Evolutionary conservation across 2,329 filamentous ascomycete species (phyloP).

Genomic region (Cryphonectria naterciae): DNA sequence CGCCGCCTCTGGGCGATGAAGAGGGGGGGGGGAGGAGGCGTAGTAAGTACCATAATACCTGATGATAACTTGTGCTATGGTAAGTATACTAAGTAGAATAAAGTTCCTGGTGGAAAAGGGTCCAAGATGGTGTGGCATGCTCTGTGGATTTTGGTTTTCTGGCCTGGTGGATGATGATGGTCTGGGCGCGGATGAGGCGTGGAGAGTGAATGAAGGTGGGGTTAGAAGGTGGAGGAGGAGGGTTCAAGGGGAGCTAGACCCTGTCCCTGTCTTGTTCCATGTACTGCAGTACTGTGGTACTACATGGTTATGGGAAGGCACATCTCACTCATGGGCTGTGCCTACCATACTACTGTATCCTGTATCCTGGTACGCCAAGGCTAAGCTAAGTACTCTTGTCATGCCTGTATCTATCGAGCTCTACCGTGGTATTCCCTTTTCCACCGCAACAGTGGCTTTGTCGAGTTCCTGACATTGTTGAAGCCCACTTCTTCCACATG

Average conservation of each 20-base stretch:
- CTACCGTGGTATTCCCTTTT: not conserved
- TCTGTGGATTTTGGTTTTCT: not conserved
- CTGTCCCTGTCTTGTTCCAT: not conserved
- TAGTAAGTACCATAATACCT: not conserved
- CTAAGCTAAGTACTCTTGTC: not conserved
- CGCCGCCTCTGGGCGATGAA: not conserved
- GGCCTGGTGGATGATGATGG: not conserved
- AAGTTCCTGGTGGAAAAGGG: not conserved
- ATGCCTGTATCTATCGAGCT: not conserved
- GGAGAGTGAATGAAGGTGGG: not conserved
- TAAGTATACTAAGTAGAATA: not conserved
- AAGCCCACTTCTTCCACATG: not conserved
- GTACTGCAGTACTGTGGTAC: not conserved
- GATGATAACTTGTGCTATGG: not conserved
- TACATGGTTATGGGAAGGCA: no score
- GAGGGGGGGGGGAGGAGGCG: no score
- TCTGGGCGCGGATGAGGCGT: not conserved
- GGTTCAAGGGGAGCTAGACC: not conserved
- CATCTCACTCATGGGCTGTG: not conserved
- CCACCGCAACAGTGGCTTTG: slow-evolving; percentile 9
- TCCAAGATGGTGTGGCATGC: not conserved
- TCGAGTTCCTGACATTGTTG: not conserved
- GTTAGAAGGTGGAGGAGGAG: not conserved
- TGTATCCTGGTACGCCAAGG: not conserved
- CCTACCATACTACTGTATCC: not conserved